These are phyloP conservation scores for Fusarium sp. DNA, from an alignment of 2,329 filamentous ascomycete species.

Conservation along the genomic window DNA sequence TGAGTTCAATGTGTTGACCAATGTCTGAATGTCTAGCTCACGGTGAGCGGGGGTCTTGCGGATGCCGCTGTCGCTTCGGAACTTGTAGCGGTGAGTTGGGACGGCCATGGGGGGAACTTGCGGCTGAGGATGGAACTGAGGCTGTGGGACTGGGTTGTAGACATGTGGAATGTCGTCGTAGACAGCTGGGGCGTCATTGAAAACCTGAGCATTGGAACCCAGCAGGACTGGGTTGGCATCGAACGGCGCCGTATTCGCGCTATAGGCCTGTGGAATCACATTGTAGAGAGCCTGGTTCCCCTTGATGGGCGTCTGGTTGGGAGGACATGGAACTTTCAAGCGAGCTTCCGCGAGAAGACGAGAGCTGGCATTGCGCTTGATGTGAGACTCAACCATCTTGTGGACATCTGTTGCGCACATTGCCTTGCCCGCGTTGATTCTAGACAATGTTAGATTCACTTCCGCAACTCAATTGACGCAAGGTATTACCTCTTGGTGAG, in stretches of 20 bases:
- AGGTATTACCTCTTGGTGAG: slow-evolving; percentile 30
- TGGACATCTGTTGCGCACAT: slow-evolving; percentile 28
- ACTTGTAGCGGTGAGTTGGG: background rate
- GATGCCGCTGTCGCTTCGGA: background rate
- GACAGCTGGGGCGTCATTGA: background rate
- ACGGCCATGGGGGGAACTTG: background rate
- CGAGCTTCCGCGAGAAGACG: slow-evolving; percentile 8
- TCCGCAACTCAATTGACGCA: background rate
- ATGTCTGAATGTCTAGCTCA: background rate
- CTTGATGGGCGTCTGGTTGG: background rate
- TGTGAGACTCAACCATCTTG: slow-evolving; percentile 40
- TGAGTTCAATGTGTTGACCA: background rate
- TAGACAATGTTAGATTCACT: background rate
- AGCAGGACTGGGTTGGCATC: background rate
- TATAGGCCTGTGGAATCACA: background rate
- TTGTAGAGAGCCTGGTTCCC: background rate
- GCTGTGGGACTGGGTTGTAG: background rate
- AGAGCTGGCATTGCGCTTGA: slow-evolving; percentile 28
- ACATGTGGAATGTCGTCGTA: background rate
- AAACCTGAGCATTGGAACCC: too few relatives aligned
- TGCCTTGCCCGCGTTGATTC: slow-evolving; percentile 19
- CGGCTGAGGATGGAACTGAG: background rate
- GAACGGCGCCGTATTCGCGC: background rate
- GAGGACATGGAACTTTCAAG: background rate
- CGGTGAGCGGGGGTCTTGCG: background rate